Percentiles rank a stretch among this genome's conserved stretches.
Evolutionary conservation across 2,329 filamentous ascomycete species (phyloP).

Genomic region (Pseudonectria foliicola): DNA sequence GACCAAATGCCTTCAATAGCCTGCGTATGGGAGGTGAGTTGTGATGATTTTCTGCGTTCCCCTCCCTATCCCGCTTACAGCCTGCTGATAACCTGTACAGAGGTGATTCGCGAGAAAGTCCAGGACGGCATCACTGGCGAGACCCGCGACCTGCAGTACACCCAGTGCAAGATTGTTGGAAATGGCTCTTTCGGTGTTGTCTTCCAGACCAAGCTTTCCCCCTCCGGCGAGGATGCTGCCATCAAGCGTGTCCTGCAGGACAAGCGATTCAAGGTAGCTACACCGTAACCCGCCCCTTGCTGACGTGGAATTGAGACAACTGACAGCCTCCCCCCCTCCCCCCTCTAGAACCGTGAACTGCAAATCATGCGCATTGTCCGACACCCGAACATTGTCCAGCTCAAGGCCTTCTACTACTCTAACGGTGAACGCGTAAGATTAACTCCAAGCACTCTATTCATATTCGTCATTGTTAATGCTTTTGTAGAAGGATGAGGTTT

Average conservation of each 20-base stretch:
- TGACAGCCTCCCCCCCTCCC: too few relatives aligned
- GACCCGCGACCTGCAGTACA: conserved; percentile 94
- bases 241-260: conserved; percentile 99
- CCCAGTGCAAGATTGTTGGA: conserved; percentile 98
- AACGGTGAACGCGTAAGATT: conserved; percentile 85
- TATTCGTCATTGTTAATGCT: conserved; percentile 8
- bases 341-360: conserved; percentile 87
- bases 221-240: conserved; percentile 95
- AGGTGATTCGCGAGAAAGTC: conserved; percentile 97
- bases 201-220: conserved; percentile 97
- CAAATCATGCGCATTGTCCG: conserved; percentile 99
- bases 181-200: conserved; percentile 98
- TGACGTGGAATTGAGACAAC: neutral
- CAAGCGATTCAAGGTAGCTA: conserved; percentile 92
- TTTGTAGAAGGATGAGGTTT: conserved; percentile 88
- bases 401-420: conserved; percentile 99
- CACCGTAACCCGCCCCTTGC: conserved; percentile 11
- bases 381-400: conserved; percentile 96
- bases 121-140: conserved; percentile 97
- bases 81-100: conserved; percentile 39
- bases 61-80: conserved; percentile 1
- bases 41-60: conserved; percentile 6
- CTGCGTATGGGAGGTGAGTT: conserved; percentile 95
- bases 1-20: conserved; percentile 78
- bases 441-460: neutral